These are phyloP conservation scores for Rhytidhysteron rufulum DNA, from an alignment of 2,329 filamentous ascomycete genomes.

Conservation along the genomic window DNA sequence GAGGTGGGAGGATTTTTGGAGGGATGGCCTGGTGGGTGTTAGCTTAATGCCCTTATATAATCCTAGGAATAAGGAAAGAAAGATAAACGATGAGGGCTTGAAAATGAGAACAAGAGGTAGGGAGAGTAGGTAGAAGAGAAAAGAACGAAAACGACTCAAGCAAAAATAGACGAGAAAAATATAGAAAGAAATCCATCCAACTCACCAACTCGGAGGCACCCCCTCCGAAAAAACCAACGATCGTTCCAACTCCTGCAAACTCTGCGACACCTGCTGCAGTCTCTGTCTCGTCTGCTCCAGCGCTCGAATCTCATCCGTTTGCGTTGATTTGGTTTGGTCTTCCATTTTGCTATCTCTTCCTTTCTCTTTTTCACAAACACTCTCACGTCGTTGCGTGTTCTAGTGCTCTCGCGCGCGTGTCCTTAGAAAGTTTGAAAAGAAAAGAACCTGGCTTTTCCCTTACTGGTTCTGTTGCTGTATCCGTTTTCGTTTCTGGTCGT, in stretches of 20 bases:
- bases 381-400: too few relatives aligned
- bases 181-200: neutral
- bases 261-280: neutral
- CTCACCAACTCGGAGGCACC: neutral
- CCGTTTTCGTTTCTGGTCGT: too few relatives aligned
- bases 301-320: neutral
- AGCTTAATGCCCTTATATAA: too few relatives aligned
- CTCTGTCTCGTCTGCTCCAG: neutral
- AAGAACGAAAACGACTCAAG: neutral
- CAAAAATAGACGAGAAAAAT: too few relatives aligned
- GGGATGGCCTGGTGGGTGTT: slow-evolving; percentile 1
- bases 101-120: neutral
- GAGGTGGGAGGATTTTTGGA: slow-evolving; percentile 3
- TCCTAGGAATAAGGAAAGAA: neutral
- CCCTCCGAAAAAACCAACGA: neutral
- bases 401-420: too few relatives aligned
- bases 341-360: neutral
- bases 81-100: neutral
- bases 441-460: too few relatives aligned
- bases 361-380: neutral
- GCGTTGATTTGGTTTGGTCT: neutral
- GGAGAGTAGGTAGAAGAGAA: neutral
- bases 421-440: too few relatives aligned
- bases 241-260: neutral
- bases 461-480: too few relatives aligned